Conservation (phyloP, 192 early-diverging fungal genomes). For the Geranomyces michiganensis region DNA sequence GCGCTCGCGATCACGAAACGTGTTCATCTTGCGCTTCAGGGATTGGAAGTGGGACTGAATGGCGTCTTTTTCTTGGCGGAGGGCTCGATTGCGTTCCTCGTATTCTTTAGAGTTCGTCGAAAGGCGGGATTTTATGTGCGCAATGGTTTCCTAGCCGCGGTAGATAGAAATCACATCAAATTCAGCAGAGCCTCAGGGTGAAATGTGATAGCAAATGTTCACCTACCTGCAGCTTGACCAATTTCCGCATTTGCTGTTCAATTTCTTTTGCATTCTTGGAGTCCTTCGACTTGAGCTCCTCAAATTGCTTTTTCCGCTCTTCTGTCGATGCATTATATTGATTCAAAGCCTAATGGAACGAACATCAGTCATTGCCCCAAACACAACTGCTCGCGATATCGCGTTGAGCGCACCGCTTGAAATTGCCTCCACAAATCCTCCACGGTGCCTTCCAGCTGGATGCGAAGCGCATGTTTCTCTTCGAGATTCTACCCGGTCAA, state of each 20-base stretch:
- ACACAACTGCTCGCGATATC: too few relatives aligned
- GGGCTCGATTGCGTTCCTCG: constrained; percentile 51
- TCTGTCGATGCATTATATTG: constrained; percentile 61
- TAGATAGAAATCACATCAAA: too few relatives aligned
- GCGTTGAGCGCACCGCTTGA: constrained; percentile 40
- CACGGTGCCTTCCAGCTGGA: constrained; percentile 63
- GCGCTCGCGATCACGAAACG: constrained; percentile 56
- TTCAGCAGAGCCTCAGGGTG: neutral
- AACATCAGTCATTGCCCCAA: too few relatives aligned
- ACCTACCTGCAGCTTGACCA: constrained; percentile 59
- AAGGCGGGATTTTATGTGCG: constrained; percentile 51
- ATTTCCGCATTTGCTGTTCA: constrained; percentile 63
- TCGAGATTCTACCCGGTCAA: constrained; percentile 51
- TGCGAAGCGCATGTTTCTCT: constrained; percentile 65
- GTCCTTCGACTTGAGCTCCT: constrained; percentile 66
- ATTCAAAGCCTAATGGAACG: constrained; percentile 44
- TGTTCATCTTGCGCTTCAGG: constrained; percentile 60
- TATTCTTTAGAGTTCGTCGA: constrained; percentile 51
- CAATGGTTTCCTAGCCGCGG: constrained; percentile 52
- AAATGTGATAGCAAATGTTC: neutral
- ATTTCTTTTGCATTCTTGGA: constrained; percentile 62
- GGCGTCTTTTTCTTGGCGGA: constrained; percentile 58
- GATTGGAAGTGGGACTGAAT: constrained; percentile 60
- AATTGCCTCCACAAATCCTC: constrained; percentile 66
- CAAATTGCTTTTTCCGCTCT: constrained; percentile 62